Conservation (phyloP, 1,139 yeast genomes). For the Yamadazyma epiphylla region DNA sequence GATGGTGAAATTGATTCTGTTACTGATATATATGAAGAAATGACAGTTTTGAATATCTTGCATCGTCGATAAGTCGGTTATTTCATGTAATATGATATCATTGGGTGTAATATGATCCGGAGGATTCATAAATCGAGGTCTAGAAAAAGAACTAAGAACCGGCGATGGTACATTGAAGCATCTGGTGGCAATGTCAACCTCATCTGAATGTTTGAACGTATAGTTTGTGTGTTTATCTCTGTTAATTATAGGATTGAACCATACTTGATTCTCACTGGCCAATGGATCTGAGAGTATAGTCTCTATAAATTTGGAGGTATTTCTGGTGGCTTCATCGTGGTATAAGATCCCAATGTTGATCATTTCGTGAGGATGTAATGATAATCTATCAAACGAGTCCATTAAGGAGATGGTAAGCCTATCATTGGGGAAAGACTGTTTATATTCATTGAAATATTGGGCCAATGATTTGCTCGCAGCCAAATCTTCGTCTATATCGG, state of each 20-base stretch:
- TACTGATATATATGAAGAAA: conserved; percentile 28
- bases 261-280: conserved; percentile 25
- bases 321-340: conserved; percentile 16
- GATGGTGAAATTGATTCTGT: conserved; percentile 18
- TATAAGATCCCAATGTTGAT: conserved; percentile 31
- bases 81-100: conserved; percentile 23
- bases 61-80: conserved; percentile 16
- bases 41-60: conserved; percentile 19
- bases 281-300: conserved; percentile 41
- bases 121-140: conserved; percentile 22
- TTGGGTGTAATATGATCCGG: conserved; percentile 19
- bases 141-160: conserved; percentile 23
- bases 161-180: conserved; percentile 30
- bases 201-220: conserved; percentile 15
- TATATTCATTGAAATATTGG: conserved; percentile 14
- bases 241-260: conserved; percentile 26
- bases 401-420: conserved; percentile 14
- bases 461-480: conserved; percentile 6
- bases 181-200: not conserved
- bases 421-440: conserved; percentile 27
- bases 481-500: too few species aligned
- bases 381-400: conserved; percentile 12
- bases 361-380: conserved; percentile 12
- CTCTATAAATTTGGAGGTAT: conserved; percentile 29
- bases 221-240: conserved; percentile 19